Conservation (phyloP, 306 rosid species). For the Vicia villosa region DNA sequence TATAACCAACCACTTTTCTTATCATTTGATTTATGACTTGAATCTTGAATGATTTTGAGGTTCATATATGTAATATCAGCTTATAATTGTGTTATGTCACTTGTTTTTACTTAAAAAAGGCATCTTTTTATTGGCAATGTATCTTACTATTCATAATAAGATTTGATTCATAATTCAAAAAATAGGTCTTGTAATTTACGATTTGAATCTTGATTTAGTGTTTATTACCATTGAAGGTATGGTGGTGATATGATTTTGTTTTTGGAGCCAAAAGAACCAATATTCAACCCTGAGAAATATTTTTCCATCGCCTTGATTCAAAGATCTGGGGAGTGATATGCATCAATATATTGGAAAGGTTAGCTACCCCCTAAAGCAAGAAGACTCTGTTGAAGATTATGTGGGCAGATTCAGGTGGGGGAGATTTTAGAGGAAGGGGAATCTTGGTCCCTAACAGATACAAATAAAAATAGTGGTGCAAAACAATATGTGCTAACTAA, state of each 20-base stretch:
- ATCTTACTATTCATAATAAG: no score
- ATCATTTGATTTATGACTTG: no score
- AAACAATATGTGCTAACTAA: conserved; percentile 5
- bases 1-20: no score
- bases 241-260: not conserved
- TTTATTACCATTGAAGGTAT: not conserved
- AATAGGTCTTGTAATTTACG: no score
- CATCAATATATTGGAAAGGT: not conserved
- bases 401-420: not conserved
- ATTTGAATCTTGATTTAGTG: not conserved
- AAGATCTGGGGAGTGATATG: not conserved
- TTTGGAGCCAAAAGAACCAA: not conserved
- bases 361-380: not conserved
- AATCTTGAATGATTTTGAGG: no score
- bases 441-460: not conserved
- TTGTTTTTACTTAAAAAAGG: no score
- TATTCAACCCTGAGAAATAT: not conserved
- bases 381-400: not conserved
- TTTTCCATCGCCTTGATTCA: not conserved
- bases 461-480: conserved; percentile 3
- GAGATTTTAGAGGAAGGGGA: not conserved
- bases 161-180: no score
- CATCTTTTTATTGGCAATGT: no score
- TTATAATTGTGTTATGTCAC: no score
- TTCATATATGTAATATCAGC: no score